phyloP scores from a whole-genome alignment of 129 eudicot species.

The Arctium lappa region DNA sequence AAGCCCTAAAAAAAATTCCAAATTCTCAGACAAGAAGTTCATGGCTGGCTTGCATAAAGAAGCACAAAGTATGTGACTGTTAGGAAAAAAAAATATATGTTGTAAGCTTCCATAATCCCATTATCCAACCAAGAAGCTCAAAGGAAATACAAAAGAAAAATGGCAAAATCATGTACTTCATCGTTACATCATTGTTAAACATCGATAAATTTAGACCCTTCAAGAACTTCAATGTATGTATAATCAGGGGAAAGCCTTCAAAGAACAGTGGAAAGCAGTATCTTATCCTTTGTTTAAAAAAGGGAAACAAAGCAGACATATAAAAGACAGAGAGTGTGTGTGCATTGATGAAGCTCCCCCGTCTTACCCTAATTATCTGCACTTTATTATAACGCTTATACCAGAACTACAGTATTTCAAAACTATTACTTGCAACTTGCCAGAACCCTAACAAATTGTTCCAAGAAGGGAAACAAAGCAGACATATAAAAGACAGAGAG shows the following conservation, averaged over 20 bases:
- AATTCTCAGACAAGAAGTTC: not conserved
- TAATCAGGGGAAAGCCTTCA: not conserved
- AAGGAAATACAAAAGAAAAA: not conserved
- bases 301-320: not conserved
- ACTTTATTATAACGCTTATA: not conserved
- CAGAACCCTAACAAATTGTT: too few species aligned
- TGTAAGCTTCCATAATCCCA: not conserved
- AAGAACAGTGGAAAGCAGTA: not conserved
- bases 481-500: not conserved
- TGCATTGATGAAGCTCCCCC: not conserved
- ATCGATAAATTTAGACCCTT: not conserved
- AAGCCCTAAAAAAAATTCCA: not conserved
- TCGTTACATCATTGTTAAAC: not conserved
- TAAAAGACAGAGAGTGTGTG: not conserved
- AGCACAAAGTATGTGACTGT: not conserved
- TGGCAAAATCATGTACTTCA: not conserved
- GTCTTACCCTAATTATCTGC: not conserved
- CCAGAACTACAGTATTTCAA: not conserved
- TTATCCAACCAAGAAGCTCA: not conserved
- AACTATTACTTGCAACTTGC: too few species aligned
- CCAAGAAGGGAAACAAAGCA: not conserved
- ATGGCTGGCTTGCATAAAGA: not conserved
- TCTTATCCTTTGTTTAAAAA: not conserved
- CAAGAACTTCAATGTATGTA: not conserved
- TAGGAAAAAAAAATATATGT: not conserved